Base-by-base conservation (phyloP, 352 stramenopile species). In the Pythium plurisporium region DNA sequence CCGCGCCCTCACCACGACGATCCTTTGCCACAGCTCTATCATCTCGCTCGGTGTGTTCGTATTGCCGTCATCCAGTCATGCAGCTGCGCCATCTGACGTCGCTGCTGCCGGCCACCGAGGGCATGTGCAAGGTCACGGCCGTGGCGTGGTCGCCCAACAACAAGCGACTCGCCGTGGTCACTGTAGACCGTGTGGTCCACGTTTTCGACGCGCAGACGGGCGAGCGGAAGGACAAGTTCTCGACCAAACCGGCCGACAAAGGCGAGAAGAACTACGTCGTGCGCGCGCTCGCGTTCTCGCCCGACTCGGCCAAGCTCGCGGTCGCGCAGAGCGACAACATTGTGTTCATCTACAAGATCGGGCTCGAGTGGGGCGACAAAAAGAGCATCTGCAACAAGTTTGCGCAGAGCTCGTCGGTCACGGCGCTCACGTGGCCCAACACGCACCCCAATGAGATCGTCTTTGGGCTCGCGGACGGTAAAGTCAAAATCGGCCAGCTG, bases 351-450 rank as follows among this genome's bases (percentile, higher is more conserved):
- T 98, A 98, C 75, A 98, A 98, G 71, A 88, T 97, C 42, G 88
- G 93, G 0, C 54, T 96, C 23, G 91, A 97, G 29, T 98, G 89
- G 87, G 85, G 85, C 14, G 93, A 98, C 66, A 98, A 98, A 69
- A 98, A 98, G 67, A 96, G 77, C 67, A 98, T 98, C 41, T 97
- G 92, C 73, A 98, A 98, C 78, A 98, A 98, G 70, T 98, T 98
- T 56, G 67, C 75, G 5, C 88, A 96, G 65, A 72, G 66, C 29
- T 73, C 69, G 47, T 87, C 88, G 8, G 73, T 98, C 22, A 98
- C 94, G 38, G 70, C 72, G 51, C 72, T 98, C 54, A 82, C 87
- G 41, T 98, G 94, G 94, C 92, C 94, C 26, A 83, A 67, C 22
- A 89, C 76, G 12, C 87, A 96, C 59, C 82, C 89, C 23, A 96